phyloP scores from a whole-genome alignment of 805 yeast genomes.

The Torulaspora quercuum region DNA sequence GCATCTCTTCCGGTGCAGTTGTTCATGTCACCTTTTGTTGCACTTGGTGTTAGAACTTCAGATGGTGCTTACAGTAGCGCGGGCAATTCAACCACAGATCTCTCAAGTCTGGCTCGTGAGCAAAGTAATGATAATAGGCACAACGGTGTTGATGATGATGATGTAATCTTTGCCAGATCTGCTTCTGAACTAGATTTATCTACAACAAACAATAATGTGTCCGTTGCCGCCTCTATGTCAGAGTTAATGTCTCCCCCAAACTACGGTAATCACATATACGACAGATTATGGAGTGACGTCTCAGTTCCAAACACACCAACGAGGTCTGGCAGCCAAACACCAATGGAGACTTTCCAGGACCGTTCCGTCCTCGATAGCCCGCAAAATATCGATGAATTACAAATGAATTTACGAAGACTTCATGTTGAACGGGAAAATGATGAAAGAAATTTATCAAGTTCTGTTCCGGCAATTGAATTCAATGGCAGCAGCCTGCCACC shows the following conservation, averaged over 20 bases:
- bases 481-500: neutral
- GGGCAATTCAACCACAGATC: slow-evolving; percentile 9
- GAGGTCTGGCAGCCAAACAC: slow-evolving; percentile 33
- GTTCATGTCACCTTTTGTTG: slow-evolving; percentile 78
- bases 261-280: slow-evolving; percentile 78
- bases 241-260: slow-evolving; percentile 77
- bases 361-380: slow-evolving; percentile 23
- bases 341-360: slow-evolving; percentile 28
- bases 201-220: slow-evolving; percentile 17
- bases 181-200: slow-evolving; percentile 34
- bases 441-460: slow-evolving; percentile 1
- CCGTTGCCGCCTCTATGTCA: slow-evolving; percentile 26
- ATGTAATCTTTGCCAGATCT: slow-evolving; percentile 39
- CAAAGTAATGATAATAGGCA: slow-evolving; percentile 23
- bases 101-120: slow-evolving; percentile 5
- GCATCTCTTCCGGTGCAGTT: slow-evolving; percentile 82
- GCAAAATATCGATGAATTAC: slow-evolving; percentile 37
- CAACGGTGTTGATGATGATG: slow-evolving; percentile 36
- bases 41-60: slow-evolving; percentile 43
- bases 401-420: slow-evolving; percentile 17
- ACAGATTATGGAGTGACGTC: slow-evolving; percentile 69
- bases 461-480: no score
- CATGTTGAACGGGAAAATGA: slow-evolving; percentile 20
- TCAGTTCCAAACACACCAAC: slow-evolving; percentile 35
- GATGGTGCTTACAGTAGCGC: slow-evolving; percentile 15